Percentiles rank a stretch among this genome's conserved stretches.
phyloP scores from a whole-genome alignment of 75 land plant species.

The Cupressus sempervirens region DNA sequence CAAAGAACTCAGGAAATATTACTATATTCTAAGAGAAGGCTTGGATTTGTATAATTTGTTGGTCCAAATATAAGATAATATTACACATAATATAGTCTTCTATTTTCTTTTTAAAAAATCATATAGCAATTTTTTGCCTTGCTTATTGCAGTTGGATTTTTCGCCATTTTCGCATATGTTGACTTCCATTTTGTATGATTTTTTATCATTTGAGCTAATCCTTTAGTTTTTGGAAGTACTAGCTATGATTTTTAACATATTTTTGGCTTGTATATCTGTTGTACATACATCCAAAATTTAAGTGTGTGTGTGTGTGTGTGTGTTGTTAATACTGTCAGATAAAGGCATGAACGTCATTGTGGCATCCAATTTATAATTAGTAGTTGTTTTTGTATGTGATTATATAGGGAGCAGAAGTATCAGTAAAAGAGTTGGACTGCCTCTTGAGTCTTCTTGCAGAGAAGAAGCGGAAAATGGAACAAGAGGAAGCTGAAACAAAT shows the following conservation, averaged over 20 bases:
- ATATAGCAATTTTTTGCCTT: background rate
- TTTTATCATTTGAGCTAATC: background rate
- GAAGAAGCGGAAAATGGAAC: constrained; percentile 93
- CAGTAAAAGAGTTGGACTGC: constrained; percentile 86
- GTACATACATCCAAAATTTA: too few species aligned
- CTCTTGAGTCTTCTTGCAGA: constrained; percentile 72
- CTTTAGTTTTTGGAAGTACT: background rate
- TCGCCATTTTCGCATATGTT: background rate
- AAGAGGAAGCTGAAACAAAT: constrained; percentile 95
- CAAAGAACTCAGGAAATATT: background rate
- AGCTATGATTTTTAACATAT: background rate
- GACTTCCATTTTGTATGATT: too few species aligned
- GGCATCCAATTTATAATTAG: background rate
- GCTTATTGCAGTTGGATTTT: background rate
- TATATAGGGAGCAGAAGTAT: constrained; percentile 86
- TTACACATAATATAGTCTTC: background rate
- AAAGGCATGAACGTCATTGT: background rate
- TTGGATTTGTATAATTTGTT: background rate
- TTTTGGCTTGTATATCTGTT: background rate
- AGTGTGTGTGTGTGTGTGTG: too few species aligned
- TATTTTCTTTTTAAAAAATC: background rate
- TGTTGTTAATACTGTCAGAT: background rate
- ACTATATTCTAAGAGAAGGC: background rate
- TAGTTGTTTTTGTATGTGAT: constrained; percentile 14
- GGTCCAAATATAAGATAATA: background rate